These are phyloP conservation scores for Volvox africanus DNA, from an alignment of 139 green algal genomes.

Conservation along the genomic window DNA sequence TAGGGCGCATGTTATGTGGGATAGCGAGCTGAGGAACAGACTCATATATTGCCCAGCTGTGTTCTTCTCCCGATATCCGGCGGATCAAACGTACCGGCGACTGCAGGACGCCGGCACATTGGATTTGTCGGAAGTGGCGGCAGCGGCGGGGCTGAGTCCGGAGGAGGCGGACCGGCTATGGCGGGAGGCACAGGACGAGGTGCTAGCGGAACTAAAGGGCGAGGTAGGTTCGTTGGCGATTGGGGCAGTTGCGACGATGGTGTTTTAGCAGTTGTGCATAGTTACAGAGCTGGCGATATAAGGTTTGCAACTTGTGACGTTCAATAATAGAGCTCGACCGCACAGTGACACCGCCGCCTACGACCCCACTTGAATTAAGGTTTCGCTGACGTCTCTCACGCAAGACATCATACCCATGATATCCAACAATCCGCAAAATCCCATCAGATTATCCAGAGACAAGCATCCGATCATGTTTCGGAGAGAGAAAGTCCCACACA, in stretches of 20 bases:
- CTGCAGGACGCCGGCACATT: background rate
- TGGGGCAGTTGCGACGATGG: background rate
- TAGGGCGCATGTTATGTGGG: too few relatives aligned
- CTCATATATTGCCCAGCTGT: too few relatives aligned
- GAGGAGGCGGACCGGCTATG: slow-evolving; percentile 21
- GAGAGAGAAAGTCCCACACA: background rate
- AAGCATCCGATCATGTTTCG: background rate
- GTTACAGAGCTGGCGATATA: background rate
- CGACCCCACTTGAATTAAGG: background rate
- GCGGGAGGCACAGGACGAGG: slow-evolving; percentile 28
- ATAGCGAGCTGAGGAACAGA: too few relatives aligned
- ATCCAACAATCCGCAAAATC: background rate
- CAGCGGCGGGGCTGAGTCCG: background rate
- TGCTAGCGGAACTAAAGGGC: slow-evolving; percentile 23
- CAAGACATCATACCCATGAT: too few relatives aligned
- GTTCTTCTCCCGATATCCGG: too few relatives aligned
- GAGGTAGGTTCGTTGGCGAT: slow-evolving; percentile 10
- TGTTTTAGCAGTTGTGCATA: background rate
- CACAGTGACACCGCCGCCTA: background rate
- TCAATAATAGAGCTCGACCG: background rate
- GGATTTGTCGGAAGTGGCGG: background rate
- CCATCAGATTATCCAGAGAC: background rate
- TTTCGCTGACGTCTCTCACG: background rate
- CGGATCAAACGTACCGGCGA: too few relatives aligned
- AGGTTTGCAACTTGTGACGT: background rate